Base-by-base conservation (phyloP, 345 rosid species). In the Salix exigua region DNA sequence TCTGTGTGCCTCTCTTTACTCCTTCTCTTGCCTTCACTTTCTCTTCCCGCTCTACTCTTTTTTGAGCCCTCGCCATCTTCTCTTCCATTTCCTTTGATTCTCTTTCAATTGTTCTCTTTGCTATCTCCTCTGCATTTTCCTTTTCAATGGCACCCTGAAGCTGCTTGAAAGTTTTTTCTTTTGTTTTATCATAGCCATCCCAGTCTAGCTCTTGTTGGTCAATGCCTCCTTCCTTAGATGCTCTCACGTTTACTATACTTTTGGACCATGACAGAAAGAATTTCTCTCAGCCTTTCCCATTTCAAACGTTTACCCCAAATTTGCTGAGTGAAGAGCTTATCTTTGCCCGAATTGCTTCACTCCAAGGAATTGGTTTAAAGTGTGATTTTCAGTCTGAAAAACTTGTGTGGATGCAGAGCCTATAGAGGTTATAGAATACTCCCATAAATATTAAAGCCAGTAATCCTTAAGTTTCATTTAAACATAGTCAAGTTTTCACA, bases 291-390 rank as follows among this genome's bases (percentile, higher is more conserved):
- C 66, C 73, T 83, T 79, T 84, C 85, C 81, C 68, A 73, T 83
- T 85, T 90, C 85, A 78, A 80, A 77, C 97, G 90, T 79, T 82
- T 80, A 66, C 73, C 85, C 97, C 99, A 92, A 74, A 82, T 76
- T 70, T 48, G 80, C 78, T 85, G 30, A 87, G 78, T 14, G 97
- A 84, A 78, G 85, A 86, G 21, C 91, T 78, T 75, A 94, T 92
- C 87, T 80, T 92, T 77, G 87, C 91, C 82, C 88, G 91, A 81
- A 73, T 89, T 74, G 83, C 85, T 60, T 86, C 92, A 82, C 99
- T 92, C 89, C 86, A 86, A 82, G 75, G 51, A 80, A 61, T 28
- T 42, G 21, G 7, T 79, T 44, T 66, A 30, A 78, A 65, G 65
- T 75, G 28, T 69, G 67, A 74, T 64, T 63, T 64, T 73, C 25